Evolutionary conservation across 768 basidiomycete genomes (phyloP).

Genomic region (Tricholoma sp.): DNA sequence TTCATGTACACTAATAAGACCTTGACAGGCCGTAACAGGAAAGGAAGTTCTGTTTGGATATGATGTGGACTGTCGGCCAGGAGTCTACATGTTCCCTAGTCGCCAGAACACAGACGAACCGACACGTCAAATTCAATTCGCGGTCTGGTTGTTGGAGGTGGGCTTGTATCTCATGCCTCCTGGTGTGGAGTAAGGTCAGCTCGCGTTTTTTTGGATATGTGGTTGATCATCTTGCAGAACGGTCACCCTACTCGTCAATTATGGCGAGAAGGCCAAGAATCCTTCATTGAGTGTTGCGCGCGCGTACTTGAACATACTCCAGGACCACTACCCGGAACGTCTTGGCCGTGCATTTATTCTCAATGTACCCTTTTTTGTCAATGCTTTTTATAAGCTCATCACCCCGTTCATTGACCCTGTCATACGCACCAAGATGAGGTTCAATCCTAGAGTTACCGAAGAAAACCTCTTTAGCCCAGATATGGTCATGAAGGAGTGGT

Average conservation of each 20-base stretch:
- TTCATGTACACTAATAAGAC: not conserved
- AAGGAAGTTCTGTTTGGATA: conserved; percentile 79
- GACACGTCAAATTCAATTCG: conserved; percentile 64
- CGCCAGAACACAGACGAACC: conserved; percentile 77
- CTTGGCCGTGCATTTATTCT: conserved; percentile 70
- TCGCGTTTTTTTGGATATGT: not conserved
- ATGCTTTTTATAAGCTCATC: conserved; percentile 73
- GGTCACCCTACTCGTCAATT: conserved; percentile 71
- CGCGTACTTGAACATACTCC: conserved; percentile 58
- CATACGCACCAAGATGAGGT: conserved; percentile 69
- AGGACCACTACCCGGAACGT: conserved; percentile 84
- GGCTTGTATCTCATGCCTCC: conserved; percentile 72
- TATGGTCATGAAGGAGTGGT: conserved; percentile 65
- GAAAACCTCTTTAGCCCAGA: conserved; percentile 66
- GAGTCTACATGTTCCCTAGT: conserved; percentile 60
- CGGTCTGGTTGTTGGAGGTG: conserved; percentile 76
- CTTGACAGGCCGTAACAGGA: conserved; percentile 64
- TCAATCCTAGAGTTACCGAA: conserved; percentile 63
- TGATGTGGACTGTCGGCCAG: conserved; percentile 61
- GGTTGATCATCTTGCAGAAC: conserved; percentile 37
- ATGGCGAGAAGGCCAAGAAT: conserved; percentile 62
- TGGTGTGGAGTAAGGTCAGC: conserved; percentile 65
- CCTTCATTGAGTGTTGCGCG: conserved; percentile 38
- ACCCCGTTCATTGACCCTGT: conserved; percentile 81
- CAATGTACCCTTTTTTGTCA: conserved; percentile 77